A percentile compares a stretch with the other conserved stretches of the same genome.
phyloP scores from a whole-genome alignment of 352 stramenopile genomes.

The Phytophthora sp. region DNA sequence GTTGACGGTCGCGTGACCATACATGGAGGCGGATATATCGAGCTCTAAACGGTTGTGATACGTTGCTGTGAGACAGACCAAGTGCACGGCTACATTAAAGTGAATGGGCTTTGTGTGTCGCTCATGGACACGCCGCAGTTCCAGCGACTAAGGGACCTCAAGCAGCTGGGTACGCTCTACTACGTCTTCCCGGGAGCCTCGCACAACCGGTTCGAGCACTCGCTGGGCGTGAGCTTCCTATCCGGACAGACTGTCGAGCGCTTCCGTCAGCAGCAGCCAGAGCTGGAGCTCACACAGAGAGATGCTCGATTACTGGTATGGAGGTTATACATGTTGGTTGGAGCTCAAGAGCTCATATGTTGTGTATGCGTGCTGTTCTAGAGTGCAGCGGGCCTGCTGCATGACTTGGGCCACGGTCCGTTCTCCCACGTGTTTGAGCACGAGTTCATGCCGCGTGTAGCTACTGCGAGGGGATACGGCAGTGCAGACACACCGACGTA shows the following conservation, averaged over 20 bases:
- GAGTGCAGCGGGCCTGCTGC: conserved; percentile 80
- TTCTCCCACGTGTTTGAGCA: conserved; percentile 97
- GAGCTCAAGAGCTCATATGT: not conserved
- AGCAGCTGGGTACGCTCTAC: conserved; percentile 93
- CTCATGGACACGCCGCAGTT: conserved; percentile 94
- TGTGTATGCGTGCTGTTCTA: conserved; percentile 15
- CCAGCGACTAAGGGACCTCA: conserved; percentile 94
- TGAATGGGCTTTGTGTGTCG: conserved; percentile 76
- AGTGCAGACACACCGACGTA: conserved; percentile 42
- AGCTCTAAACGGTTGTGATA: conserved; percentile 4
- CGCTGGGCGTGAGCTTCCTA: conserved; percentile 94
- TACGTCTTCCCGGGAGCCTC: conserved; percentile 88
- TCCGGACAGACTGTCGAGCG: conserved; percentile 85
- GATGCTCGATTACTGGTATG: conserved; percentile 74
- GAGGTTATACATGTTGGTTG: not conserved
- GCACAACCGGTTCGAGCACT: conserved; percentile 97
- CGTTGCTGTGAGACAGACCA: conserved; percentile 51
- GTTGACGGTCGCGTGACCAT: not conserved
- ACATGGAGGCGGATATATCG: conserved; percentile 5
- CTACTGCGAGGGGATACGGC: conserved; percentile 38
- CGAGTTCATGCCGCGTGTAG: conserved; percentile 83
- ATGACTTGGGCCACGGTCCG: conserved; percentile 94
- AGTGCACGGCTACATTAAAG: conserved; percentile 83
- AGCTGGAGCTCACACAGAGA: conserved; percentile 89
- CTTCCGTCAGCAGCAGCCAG: conserved; percentile 88